These are phyloP conservation scores for Colletotrichum sp. DNA, from an alignment of 2,329 filamentous ascomycete genomes.

Conservation along the genomic window DNA sequence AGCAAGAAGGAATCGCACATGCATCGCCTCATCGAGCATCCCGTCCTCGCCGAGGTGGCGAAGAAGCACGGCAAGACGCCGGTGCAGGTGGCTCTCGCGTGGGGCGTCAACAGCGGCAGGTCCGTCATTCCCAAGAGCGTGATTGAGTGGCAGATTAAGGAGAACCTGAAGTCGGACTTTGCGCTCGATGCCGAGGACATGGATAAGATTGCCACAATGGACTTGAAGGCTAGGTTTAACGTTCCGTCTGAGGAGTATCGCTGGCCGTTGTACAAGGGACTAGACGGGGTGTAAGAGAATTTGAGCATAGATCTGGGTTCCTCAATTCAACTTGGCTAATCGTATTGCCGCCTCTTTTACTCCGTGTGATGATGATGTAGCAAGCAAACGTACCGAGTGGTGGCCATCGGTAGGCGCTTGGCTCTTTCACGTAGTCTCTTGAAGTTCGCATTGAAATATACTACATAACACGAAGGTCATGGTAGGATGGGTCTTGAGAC, in stretches of 20 bases:
- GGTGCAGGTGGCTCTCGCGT: constrained; percentile 35
- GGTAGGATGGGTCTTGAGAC: neutral
- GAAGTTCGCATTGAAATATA: neutral
- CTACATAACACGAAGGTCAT: neutral
- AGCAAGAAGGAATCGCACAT: constrained; percentile 33
- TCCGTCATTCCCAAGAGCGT: constrained; percentile 40
- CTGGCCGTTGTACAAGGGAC: neutral
- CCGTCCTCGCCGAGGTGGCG: constrained; percentile 28
- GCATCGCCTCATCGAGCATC: constrained; percentile 30
- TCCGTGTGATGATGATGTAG: neutral
- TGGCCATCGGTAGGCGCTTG: neutral
- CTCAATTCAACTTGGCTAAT: neutral
- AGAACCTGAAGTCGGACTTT: neutral
- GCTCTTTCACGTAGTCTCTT: neutral
- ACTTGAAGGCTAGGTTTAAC: neutral
- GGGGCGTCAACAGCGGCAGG: constrained; percentile 34
- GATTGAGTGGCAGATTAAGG: constrained; percentile 22
- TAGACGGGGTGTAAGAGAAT: neutral
- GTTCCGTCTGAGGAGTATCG: neutral
- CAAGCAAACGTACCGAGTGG: neutral
- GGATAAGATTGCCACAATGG: neutral
- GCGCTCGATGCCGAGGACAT: neutral
- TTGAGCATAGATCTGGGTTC: neutral
- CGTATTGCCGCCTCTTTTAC: fast-evolving
- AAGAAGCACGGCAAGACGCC: constrained; percentile 32